Conservation (phyloP, 2,329 filamentous ascomycete species). For the Penicillium occitanis region DNA sequence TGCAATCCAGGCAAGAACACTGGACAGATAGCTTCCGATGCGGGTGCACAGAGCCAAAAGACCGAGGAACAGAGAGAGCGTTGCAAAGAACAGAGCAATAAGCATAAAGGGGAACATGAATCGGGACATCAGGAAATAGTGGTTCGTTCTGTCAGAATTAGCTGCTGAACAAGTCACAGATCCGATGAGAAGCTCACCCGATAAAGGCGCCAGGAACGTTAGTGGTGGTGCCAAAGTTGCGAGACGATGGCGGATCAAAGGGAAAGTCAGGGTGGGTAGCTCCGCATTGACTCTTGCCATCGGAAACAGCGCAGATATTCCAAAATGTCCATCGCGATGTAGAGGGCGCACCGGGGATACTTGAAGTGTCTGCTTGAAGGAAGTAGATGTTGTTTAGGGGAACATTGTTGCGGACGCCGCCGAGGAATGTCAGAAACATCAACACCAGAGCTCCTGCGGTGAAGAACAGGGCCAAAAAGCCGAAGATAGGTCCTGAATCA, state of each 20-base stretch:
- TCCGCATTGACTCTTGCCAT: conserved; percentile 64
- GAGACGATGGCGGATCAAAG: conserved; percentile 58
- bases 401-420: conserved; percentile 54
- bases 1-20: conserved; percentile 53
- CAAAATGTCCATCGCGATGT: conserved; percentile 88
- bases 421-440: conserved; percentile 66
- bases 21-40: conserved; percentile 53
- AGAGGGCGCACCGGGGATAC: conserved; percentile 66
- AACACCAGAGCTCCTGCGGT: conserved; percentile 62
- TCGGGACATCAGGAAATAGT: conserved; percentile 81
- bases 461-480: conserved; percentile 60
- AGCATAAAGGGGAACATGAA: conserved; percentile 93
- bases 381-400: conserved; percentile 80
- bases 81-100: conserved; percentile 74
- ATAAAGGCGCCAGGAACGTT: conserved; percentile 57
- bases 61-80: conserved; percentile 47
- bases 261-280: conserved; percentile 61
- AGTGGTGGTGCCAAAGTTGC: conserved; percentile 59
- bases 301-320: conserved; percentile 67
- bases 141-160: conserved; percentile 49
- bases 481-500: conserved; percentile 54
- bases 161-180: conserved; percentile 12
- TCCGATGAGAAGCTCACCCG: conserved; percentile 42
- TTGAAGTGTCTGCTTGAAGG: conserved; percentile 72
- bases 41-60: conserved; percentile 53